These are phyloP conservation scores for Phytopythium kandeliae DNA, from an alignment of 352 stramenopile species.

Conservation along the genomic window DNA sequence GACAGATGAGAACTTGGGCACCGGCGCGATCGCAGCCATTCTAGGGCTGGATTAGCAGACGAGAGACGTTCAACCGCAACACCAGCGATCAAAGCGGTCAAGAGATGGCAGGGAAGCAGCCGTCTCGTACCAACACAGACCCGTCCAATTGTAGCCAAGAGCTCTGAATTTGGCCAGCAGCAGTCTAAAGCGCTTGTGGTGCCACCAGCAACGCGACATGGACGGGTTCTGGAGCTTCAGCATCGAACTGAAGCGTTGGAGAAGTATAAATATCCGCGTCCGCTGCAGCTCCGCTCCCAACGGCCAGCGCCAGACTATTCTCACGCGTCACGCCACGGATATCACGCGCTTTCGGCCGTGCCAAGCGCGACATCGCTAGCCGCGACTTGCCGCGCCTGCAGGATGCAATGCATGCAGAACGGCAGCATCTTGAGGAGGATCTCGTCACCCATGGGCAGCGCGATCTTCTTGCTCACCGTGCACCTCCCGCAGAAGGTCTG, in stretches of 20 bases:
- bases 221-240: too few species aligned
- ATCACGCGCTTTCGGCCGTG: neutral
- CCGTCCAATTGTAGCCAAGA: too few species aligned
- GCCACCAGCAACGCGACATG: too few species aligned
- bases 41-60: too few species aligned
- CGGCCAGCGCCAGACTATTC: neutral
- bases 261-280: neutral
- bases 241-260: neutral
- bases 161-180: too few species aligned
- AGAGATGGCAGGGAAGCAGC: too few species aligned
- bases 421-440: conserved; percentile 29
- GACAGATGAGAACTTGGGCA: neutral
- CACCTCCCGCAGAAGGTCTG: conserved; percentile 30
- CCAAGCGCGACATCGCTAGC: conserved; percentile 15
- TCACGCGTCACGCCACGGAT: neutral
- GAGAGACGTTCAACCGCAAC: too few species aligned
- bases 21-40: neutral
- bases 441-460: conserved; percentile 23
- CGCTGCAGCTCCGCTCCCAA: neutral
- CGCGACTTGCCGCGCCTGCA: conserved; percentile 29
- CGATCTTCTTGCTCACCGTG: conserved; percentile 39
- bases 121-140: too few species aligned
- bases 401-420: conserved; percentile 38
- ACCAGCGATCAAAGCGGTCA: too few species aligned
- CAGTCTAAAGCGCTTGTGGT: too few species aligned